Evolutionary conservation across 768 basidiomycete genomes (phyloP), one percentile per base, ranked within the genome.

Genomic region (Scleroderma bovista): DNA sequence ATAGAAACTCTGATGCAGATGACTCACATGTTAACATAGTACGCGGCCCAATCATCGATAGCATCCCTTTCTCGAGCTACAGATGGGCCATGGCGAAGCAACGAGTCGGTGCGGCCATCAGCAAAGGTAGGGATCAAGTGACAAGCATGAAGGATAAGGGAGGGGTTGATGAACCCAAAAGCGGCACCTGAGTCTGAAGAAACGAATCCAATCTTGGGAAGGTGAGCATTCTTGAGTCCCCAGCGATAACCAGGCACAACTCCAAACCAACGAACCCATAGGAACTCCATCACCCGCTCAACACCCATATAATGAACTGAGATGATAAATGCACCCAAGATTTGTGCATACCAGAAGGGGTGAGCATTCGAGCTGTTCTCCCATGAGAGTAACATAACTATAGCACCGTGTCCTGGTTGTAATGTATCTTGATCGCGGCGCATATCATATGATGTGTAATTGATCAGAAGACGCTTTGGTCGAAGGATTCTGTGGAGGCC

Each of bases 131-230:
- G 63, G 10, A 61, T 56, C 2, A 64, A 38, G 24, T 64, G 60
- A 17, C 47, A 51, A 2, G 39, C 49, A 3, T 56, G 47, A 2
- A 61, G 39, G 6, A 63, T 54, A 2, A 41, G 16, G 3, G 23
- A 16, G 2, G 62, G 62, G 47, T 63, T 50, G 3, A 64, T 19
- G 31, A 64, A 64, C 2, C 62, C 54, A 44, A 63, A 64, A 4
- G 56, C 42, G 8, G 16, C 8, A 3, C 13, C 38, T n/a, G n/a
- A n/a, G 13, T 58, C 52, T 9, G 45, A 20, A 3, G 54, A 34
- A 7, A 61, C 42, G 20, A 59, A 64, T 6, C 52, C 58, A 26
- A 65, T 34, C 16, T 53, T 55, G 1, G 55, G 57, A 6, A 63
- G 52, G 1, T 22, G 17, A 13, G 51, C 42, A 2, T 36, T 23